Conservation (phyloP, 2,329 filamentous ascomycete species). For the Acephala macrosclerotiorum region DNA sequence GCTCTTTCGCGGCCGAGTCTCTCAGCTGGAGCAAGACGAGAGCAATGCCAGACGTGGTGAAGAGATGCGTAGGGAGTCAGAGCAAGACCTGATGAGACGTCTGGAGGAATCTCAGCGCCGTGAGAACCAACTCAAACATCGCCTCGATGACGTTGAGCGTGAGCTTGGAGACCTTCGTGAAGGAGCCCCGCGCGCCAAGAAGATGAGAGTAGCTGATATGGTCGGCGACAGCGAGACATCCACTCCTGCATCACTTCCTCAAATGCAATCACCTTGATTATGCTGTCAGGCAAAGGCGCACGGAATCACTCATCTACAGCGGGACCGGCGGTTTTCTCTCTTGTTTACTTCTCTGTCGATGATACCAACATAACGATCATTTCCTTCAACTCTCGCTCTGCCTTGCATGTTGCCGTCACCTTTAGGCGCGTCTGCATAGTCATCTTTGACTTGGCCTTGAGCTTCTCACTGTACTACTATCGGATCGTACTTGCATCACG, state of each 20-base stretch:
- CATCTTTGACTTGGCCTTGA: constrained; percentile 3
- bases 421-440: constrained; percentile 6
- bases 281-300: constrained; percentile 11
- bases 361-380: constrained; percentile 38
- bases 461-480: constrained; percentile 12
- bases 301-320: constrained; percentile 17
- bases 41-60: constrained; percentile 68
- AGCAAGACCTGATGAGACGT: constrained; percentile 63
- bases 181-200: constrained; percentile 59
- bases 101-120: constrained; percentile 80
- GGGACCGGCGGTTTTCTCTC: constrained; percentile 25
- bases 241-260: constrained; percentile 38
- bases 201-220: constrained; percentile 61
- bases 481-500: neutral
- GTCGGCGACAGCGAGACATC: constrained; percentile 45
- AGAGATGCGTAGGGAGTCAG: constrained; percentile 62
- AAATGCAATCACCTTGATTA: neutral
- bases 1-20: constrained; percentile 76
- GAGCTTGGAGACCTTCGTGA: constrained; percentile 51
- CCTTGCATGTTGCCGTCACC: neutral
- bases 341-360: constrained; percentile 33
- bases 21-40: constrained; percentile 80
- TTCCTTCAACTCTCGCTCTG: constrained; percentile 15
- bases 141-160: constrained; percentile 79
- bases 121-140: constrained; percentile 82